A percentile compares a stretch with the other conserved stretches of the same genome.
Conservation (phyloP, 1,284 basidiomycete species). For the Malassezia globosa region DNA sequence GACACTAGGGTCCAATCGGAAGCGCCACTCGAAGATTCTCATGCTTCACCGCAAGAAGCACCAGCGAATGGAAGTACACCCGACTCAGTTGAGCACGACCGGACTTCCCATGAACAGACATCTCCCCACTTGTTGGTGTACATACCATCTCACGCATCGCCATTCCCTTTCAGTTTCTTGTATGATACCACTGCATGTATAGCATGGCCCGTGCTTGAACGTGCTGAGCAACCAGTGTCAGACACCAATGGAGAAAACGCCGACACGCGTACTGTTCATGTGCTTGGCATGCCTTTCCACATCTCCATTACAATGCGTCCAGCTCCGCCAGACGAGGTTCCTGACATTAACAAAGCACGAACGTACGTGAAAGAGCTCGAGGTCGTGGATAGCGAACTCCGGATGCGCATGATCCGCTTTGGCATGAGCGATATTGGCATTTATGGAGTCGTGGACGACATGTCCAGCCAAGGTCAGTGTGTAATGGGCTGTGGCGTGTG, state of each 20-base stretch:
- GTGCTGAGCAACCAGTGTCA: not conserved
- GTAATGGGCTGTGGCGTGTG: slow-evolving; percentile 38
- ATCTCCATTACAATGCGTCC: slow-evolving; percentile 29
- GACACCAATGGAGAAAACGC: not conserved
- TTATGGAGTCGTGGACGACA: slow-evolving; percentile 12
- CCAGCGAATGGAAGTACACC: too few relatives aligned
- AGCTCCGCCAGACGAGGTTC: slow-evolving; percentile 18
- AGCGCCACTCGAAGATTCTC: too few relatives aligned
- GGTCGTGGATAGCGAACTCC: slow-evolving; percentile 39
- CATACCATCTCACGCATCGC: slow-evolving; percentile 30
- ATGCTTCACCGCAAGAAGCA: too few relatives aligned
- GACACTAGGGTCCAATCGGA: too few relatives aligned
- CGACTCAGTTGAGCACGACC: not conserved
- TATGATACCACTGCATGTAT: slow-evolving; percentile 27
- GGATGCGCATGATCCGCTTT: slow-evolving; percentile 35
- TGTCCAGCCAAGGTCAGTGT: not conserved
- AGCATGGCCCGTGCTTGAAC: slow-evolving; percentile 33
- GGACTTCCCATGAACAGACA: too few relatives aligned
- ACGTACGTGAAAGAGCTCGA: slow-evolving; percentile 33
- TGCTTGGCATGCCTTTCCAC: slow-evolving; percentile 30
- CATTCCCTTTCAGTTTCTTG: slow-evolving; percentile 36
- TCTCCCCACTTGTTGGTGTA: slow-evolving; percentile 21
- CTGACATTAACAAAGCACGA: slow-evolving; percentile 24
- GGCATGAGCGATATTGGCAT: slow-evolving; percentile 34
- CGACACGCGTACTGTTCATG: not conserved